Evolutionary conservation across 768 basidiomycete genomes (phyloP).

Genomic region (Tephrocybe sp.): DNA sequence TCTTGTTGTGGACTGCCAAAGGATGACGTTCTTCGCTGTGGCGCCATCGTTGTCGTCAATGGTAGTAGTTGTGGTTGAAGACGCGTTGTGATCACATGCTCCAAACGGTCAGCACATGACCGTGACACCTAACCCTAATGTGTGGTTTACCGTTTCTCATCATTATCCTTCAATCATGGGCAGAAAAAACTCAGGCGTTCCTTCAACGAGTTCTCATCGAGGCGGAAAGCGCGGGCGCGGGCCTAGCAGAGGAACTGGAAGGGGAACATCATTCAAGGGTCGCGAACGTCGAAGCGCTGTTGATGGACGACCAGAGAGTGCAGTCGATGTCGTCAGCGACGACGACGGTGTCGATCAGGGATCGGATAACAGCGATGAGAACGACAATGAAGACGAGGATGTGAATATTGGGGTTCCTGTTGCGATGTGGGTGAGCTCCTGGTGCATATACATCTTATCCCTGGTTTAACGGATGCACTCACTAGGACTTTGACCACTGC

Average conservation of each 20-base stretch:
- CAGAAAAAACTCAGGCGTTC: slow-evolving; percentile 36
- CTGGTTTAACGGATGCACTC: too few species aligned
- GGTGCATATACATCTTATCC: too few species aligned
- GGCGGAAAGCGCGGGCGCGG: slow-evolving; percentile 35
- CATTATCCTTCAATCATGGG: slow-evolving; percentile 29
- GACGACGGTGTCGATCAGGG: slow-evolving; percentile 36
- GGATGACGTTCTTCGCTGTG: slow-evolving; percentile 12
- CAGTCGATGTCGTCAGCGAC: slow-evolving; percentile 47
- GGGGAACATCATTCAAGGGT: slow-evolving; percentile 12
- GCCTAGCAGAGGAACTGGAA: slow-evolving; percentile 24
- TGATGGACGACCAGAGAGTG: slow-evolving; percentile 56
- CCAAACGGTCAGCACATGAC: slow-evolving; percentile 1
- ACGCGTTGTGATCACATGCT: slow-evolving; percentile 2
- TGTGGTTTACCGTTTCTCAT: slow-evolving; percentile 9
- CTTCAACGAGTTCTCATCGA: slow-evolving; percentile 30
- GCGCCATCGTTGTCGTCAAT: neutral
- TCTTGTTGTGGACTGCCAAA: slow-evolving; percentile 31
- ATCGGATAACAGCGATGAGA: slow-evolving; percentile 22
- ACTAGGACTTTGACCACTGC: slow-evolving; percentile 97
- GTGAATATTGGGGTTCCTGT: slow-evolving; percentile 67
- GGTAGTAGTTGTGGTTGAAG: slow-evolving; percentile 2
- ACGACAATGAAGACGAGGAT: slow-evolving; percentile 27
- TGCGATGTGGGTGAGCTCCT: slow-evolving; percentile 88
- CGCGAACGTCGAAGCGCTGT: slow-evolving; percentile 21
- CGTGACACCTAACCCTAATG: slow-evolving; percentile 28